These are phyloP conservation scores for Polyrhizophydium stewartii DNA, from an alignment of 371 early-diverging fungal species.

Conservation along the genomic window DNA sequence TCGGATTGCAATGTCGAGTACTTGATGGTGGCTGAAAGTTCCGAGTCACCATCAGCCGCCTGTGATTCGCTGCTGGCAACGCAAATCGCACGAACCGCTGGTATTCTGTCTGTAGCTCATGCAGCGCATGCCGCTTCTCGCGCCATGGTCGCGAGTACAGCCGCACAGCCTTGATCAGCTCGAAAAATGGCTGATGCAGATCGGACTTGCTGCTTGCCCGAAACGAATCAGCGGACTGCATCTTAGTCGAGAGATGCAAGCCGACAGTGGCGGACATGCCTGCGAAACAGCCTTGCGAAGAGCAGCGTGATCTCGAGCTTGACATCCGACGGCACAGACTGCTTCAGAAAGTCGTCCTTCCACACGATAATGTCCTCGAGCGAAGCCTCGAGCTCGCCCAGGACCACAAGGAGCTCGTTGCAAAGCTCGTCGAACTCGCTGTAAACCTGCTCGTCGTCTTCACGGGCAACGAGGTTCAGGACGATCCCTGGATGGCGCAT, in stretches of 20 bases:
- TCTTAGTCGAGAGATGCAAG: background rate
- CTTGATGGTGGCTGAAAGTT: slow-evolving; percentile 26
- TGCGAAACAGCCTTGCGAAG: slow-evolving; percentile 40
- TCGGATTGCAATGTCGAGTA: slow-evolving; percentile 44
- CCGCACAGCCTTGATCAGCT: slow-evolving; percentile 42
- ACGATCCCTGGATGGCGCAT: slow-evolving; percentile 32
- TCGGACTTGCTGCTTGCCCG: slow-evolving; percentile 38
- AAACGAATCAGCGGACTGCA: background rate
- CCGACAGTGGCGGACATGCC: slow-evolving; percentile 12
- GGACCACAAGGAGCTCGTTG: slow-evolving; percentile 32
- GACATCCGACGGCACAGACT: slow-evolving; percentile 36
- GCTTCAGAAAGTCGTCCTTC: slow-evolving; percentile 46
- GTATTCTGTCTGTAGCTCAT: slow-evolving; percentile 41
- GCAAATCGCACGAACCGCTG: slow-evolving; percentile 14
- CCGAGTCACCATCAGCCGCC: background rate
- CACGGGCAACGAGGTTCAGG: slow-evolving; percentile 24
- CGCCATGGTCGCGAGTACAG: slow-evolving; percentile 43
- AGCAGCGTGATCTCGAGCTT: slow-evolving; percentile 43
- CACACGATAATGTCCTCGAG: slow-evolving; percentile 45
- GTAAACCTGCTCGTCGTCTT: slow-evolving; percentile 21
- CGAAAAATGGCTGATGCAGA: slow-evolving; percentile 48
- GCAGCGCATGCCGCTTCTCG: slow-evolving; percentile 27
- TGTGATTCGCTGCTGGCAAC: too few relatives aligned
- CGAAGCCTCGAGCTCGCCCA: slow-evolving; percentile 41
- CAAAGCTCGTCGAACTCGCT: slow-evolving; percentile 37